Evolutionary conservation across 2,329 filamentous ascomycete species (phyloP).

Genomic region (Beauveria varroae): DNA sequence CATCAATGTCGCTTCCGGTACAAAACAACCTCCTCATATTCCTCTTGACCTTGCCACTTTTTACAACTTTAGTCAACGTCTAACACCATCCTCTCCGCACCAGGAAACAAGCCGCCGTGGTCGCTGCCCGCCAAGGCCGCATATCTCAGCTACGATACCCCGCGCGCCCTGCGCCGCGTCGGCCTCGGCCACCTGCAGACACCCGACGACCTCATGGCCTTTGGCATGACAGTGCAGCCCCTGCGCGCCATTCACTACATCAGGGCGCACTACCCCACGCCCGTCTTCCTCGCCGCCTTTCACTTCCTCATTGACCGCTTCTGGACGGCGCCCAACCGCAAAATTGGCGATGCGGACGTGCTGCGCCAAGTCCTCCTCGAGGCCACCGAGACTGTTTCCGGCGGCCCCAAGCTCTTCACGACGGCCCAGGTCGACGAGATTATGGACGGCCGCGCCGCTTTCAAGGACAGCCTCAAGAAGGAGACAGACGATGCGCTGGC

Average conservation of each 20-base stretch:
- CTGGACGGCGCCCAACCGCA: slow-evolving; percentile 52
- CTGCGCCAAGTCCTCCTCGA: slow-evolving; percentile 33
- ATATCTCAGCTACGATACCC: slow-evolving; percentile 41
- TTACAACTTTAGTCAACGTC: background rate
- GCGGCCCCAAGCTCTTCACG: slow-evolving; percentile 35
- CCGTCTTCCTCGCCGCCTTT: slow-evolving; percentile 46
- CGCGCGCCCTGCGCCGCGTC: slow-evolving; percentile 30
- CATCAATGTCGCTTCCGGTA: slow-evolving; percentile 54
- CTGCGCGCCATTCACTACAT: slow-evolving; percentile 61
- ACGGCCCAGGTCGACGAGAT: slow-evolving; percentile 47
- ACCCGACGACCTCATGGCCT: slow-evolving; percentile 37
- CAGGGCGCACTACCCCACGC: slow-evolving; percentile 45
- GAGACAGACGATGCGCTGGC: slow-evolving; percentile 56
- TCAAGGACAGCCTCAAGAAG: slow-evolving; percentile 39
- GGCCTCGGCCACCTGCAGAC: slow-evolving; percentile 28
- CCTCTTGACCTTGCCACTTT: background rate
- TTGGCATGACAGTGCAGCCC: slow-evolving; percentile 42
- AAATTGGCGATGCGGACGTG: slow-evolving; percentile 52
- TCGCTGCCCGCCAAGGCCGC: slow-evolving; percentile 57
- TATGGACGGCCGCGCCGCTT: slow-evolving; percentile 41
- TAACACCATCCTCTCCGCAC: background rate
- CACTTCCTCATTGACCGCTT: slow-evolving; percentile 50
- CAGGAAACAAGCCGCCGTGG: slow-evolving; percentile 72
- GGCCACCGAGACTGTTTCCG: slow-evolving; percentile 20
- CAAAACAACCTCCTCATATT: slow-evolving; percentile 6